Base-by-base conservation (phyloP, 1,284 basidiomycete species). In the Schizophyllum commune region DNA sequence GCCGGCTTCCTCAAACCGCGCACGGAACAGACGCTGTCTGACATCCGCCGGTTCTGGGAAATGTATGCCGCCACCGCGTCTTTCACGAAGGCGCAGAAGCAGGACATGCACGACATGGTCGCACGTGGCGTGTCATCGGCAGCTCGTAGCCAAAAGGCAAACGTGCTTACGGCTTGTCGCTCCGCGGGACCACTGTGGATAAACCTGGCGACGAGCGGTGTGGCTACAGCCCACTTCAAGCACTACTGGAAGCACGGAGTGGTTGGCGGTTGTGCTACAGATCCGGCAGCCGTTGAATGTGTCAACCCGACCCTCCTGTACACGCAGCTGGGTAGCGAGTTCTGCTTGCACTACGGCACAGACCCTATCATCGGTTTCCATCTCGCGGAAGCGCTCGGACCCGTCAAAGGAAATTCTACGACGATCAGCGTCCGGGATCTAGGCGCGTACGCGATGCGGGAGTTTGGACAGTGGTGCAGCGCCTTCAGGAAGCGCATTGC, bases 291-390 rank as follows among this genome's bases (percentile, higher is more conserved):
- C 0, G 72, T 77, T 4, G 75, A 64, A 1, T 57, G 71, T 19
- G 62, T 77, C 51, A 84, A 84, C 61, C 80, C 83, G 0, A 79
- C 77, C 0, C 81, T 82, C 52, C 73, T 73, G 0, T 82, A 79
- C 65, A 76, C 77, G 4, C 58, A 67, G 1, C 65, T 66, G 1
- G 74, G 77, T 4, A 72, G 76, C 58, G 72, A 71, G 17, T 79
- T 73, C 34, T 61, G 65, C 15, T 67, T 79, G 0, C 79, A 83
- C 59, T 79, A 79, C 62, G 76, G 71, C 0, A 73, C 74, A 0
- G 74, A 77, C 63, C 81, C 82, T 0, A 59, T 80, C 1, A 53
- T 68, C 4, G 66, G 74, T 1, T 84, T 83, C 67, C 82, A 83
- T 66, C 71, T 78, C 1, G 77, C 74, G 0, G 65, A 72, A 5